phyloP scores from a whole-genome alignment of 2,329 filamentous ascomycete genomes.

The Talaromyces atroroseus region DNA sequence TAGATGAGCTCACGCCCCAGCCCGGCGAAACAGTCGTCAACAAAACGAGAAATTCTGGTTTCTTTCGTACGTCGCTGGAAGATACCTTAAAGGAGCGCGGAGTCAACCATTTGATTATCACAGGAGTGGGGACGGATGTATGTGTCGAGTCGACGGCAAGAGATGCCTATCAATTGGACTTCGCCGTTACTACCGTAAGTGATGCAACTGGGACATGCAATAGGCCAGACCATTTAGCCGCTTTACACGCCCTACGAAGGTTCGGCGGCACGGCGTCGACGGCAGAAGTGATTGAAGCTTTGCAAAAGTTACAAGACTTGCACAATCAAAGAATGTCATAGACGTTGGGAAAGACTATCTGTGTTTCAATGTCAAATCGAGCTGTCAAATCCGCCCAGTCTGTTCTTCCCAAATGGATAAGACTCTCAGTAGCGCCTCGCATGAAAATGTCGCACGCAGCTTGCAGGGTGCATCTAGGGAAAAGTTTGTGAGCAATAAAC shows the following conservation, averaged over 20 bases:
- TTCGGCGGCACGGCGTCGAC: constrained; percentile 9
- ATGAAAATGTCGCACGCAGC: no score
- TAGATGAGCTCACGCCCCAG: constrained; percentile 50
- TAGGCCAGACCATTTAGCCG: constrained; percentile 4
- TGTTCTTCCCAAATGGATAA: background rate
- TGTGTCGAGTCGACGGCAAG: constrained; percentile 10
- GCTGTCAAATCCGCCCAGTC: constrained; percentile 4
- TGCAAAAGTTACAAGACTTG: constrained; percentile 10
- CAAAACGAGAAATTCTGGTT: constrained; percentile 55
- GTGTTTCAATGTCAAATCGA: background rate
- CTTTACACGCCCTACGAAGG: constrained; percentile 6
- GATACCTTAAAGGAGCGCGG: constrained; percentile 49
- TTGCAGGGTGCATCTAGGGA: no score
- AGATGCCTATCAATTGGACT: constrained; percentile 10
- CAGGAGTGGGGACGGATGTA: constrained; percentile 52
- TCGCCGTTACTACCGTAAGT: constrained; percentile 9
- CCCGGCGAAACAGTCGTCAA: constrained; percentile 52
- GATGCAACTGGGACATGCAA: constrained; percentile 10
- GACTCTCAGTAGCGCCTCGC: background rate
- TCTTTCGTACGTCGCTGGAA: constrained; percentile 53
- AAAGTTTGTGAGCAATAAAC: no score
- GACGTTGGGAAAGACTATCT: background rate
- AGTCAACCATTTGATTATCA: constrained; percentile 54
- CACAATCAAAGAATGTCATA: constrained; percentile 1
- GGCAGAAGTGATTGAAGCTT: constrained; percentile 8